These are phyloP conservation scores for Collybiopsis luxurians DNA, from an alignment of 768 basidiomycete species.

Conservation along the genomic window DNA sequence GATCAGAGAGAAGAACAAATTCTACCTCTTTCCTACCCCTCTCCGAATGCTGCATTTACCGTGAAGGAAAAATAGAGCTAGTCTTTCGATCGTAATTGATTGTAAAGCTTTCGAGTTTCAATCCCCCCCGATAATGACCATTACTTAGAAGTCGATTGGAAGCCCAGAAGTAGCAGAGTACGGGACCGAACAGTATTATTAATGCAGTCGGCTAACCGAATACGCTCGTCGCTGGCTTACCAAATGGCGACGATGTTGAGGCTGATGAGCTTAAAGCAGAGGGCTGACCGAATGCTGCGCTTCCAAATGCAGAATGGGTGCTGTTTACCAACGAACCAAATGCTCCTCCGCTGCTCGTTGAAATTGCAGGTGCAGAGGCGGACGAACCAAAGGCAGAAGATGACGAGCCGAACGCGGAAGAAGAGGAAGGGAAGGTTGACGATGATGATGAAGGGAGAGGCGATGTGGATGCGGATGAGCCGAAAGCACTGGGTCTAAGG, in stretches of 20 bases:
- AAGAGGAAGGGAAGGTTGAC: conserved; percentile 19
- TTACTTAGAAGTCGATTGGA: too few species aligned
- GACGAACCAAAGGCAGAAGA: conserved; percentile 17
- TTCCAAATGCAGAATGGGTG: conserved; percentile 18
- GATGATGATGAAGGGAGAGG: conserved; percentile 15
- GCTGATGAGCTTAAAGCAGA: neutral
- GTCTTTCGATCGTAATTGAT: too few species aligned
- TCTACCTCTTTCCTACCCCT: too few species aligned
- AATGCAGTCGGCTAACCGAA: neutral
- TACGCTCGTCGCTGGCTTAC: neutral
- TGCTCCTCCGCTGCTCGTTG: too few species aligned
- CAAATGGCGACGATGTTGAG: neutral
- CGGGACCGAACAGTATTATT: too few species aligned
- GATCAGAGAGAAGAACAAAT: too few species aligned
- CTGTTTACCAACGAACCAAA: neutral
- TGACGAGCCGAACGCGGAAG: conserved; percentile 30
- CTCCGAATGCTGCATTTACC: too few species aligned
- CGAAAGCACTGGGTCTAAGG: too few species aligned
- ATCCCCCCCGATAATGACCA: too few species aligned
- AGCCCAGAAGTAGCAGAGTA: too few species aligned
- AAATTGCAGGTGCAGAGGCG: conserved; percentile 12
- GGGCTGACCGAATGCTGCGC: conserved; percentile 7
- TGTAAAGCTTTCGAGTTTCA: too few species aligned
- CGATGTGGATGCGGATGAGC: conserved; percentile 18
- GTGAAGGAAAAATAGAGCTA: too few species aligned